Base-by-base conservation (phyloP, 495 filamentous ascomycete species). In the Bombardia bombarda region DNA sequence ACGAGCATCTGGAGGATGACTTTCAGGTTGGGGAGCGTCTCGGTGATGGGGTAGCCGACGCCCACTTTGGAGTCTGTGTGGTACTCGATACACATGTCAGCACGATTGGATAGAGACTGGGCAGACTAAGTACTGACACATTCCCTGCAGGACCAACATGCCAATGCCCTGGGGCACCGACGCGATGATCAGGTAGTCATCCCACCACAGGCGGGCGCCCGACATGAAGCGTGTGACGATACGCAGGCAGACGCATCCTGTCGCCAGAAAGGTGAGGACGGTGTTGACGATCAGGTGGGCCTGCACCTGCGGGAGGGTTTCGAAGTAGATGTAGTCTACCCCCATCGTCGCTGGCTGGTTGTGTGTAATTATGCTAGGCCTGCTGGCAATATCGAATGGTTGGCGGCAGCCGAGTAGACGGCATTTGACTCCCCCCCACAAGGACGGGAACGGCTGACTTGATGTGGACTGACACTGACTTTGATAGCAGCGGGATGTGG, bases 131-230 rank as follows among this genome's bases (percentile, higher is more conserved):
- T 24, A 46, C 57, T 45, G 38, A 58, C 57, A 60, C 3, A 52
- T 18, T 1, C 57, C 55, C 39, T 54, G 52, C 14, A 60, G 55
- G 13, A 58, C 32, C 7, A 60, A 16, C 51, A 58, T 52, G 7
- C 44, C 55, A 3, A 60, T 31, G 21, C 48, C 55, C 38, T 50
- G 55, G 3, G 55, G 55, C 24, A 57, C 9, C 18, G 60, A 36
- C 19, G 43, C 30, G 12, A 58, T 20, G 20, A 61, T 55, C n/a
- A 63, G 50, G 18, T 45, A 59, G 44, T 61, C 60, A 50, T 63
- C 60, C 52, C 52, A 60, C 43, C 58, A 55, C n/a, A 61, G 48
- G 19, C 42, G 40, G 14, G 50, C 50, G 7, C 53, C 47, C 13
- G 47, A 43, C 12, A 28, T n/a, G 31, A 46, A 47, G 3, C 56